Evolutionary conservation across 305 asterid species (phyloP).

Genomic region (Solanum hybrid): DNA sequence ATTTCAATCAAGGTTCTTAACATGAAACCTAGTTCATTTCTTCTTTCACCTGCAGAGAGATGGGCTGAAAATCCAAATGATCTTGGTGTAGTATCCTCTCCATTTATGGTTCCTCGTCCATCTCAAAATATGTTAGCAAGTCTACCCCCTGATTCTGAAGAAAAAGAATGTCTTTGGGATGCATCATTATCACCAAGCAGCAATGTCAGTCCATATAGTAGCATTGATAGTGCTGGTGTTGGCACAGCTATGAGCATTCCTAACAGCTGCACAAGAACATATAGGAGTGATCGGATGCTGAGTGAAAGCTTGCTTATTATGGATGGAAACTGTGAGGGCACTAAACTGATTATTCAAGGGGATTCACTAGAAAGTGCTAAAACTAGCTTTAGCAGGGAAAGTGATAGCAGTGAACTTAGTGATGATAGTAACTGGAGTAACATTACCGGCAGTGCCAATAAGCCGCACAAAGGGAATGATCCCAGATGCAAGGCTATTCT

Average conservation of each 20-base stretch:
- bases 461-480: conserved; percentile 95
- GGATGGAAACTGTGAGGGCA: conserved; percentile 52
- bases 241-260: conserved; percentile 69
- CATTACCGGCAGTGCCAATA: conserved; percentile 67
- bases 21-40: conserved; percentile 30
- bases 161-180: conserved; percentile 83
- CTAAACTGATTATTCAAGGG: conserved; percentile 52
- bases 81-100: conserved; percentile 33
- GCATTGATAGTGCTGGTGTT: conserved; percentile 62
- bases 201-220: conserved; percentile 81
- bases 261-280: conserved; percentile 65
- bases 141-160: conserved; percentile 51
- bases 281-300: conserved; percentile 62
- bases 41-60: conserved; percentile 46
- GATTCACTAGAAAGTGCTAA: conserved; percentile 83
- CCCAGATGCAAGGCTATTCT: conserved; percentile 94
- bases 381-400: conserved; percentile 72
- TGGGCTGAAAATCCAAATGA: conserved; percentile 42
- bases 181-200: conserved; percentile 88
- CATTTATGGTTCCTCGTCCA: conserved; percentile 36
- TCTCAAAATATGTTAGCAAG: conserved; percentile 43
- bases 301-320: conserved; percentile 81
- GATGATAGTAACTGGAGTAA: conserved; percentile 97
- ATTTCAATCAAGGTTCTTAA: conserved; percentile 43
- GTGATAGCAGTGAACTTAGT: conserved; percentile 86